Evolutionary conservation across 768 basidiomycete genomes (phyloP), one percentile per base, ranked within the genome.

Genomic region (Suillus fuscotomentosus): DNA sequence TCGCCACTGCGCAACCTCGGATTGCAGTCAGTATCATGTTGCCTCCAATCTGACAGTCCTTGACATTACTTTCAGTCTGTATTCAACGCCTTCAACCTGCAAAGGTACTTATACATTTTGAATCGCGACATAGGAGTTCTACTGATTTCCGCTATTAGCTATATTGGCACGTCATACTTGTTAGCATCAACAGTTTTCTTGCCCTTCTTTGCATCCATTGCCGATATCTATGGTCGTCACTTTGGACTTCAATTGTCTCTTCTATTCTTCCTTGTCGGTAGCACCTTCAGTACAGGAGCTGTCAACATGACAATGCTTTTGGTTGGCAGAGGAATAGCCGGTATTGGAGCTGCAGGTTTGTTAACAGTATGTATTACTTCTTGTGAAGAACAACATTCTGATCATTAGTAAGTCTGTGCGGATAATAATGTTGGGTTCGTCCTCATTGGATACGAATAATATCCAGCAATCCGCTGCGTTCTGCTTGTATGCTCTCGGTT

Each of bases 121-220:
- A 7, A 13, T 53, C 31, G 24, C 22, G 31, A 45, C 14, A 3
- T 9, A 3, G 14, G 0, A 2, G 4, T 51, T 43, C 36, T 45
- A 11, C 39, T 43, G 20, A 34, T 61, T 43, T 27, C 34, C 22
- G 15, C 14, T 15, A 34, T 13, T 14, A 80, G 84, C 62, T 84
- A 80, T 63, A 79, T 85, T 22, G 83, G 84, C 48, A 85, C 84
- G 1, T 68, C 79, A 2, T 85, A 85, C 62, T 71, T 85, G 27
- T 74, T 85, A 17, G 78, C 84, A 0, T 82, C 82, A 20, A 84
- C 84, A 3, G 82, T 84, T 56, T 85, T 85, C 70, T 73, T 85
- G 10, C 84, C 84, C 6, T 68, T 86, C 9, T 85, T 82, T 51
- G 83, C 81, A 1, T 80, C 81, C 8, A 64, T 85, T 8, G 79